Evolutionary conservation across 495 filamentous ascomycete genomes (phyloP), one percentile per base, ranked within the genome.

Genomic region (Sporormia fimetaria): DNA sequence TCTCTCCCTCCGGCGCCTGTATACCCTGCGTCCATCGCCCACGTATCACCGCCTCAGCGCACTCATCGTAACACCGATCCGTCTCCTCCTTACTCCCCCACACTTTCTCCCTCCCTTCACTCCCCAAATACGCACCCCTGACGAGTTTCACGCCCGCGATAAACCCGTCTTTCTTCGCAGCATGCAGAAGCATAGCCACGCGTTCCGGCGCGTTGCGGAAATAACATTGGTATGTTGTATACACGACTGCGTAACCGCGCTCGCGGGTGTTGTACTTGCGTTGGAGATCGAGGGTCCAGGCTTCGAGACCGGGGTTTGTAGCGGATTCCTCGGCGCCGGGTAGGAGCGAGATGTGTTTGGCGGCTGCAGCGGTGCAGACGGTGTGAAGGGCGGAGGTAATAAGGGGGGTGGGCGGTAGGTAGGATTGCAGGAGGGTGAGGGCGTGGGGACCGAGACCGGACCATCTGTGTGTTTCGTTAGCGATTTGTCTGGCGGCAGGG

Each of bases 121-220:
- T 74, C 34, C 74, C 75, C 22, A 98, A 64, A 59, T 98, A 98
- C 6, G 88, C 88, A 25, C 88, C 88, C 22, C 88, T 73, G 6
- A 98, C 88, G 1, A 98, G 70, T 65, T 98, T 98, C 20, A 90
- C 74, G 16, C 90, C 88, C 0, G 94, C 66, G 0, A 78, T 83
- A 55, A 82, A 93, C 2, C 74, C 75, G 25, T 87, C 78, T 37
- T 67, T 57, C 17, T 68, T 56, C 1, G 88, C 82, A 10, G 59
- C 59, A 9, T 70, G 70, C 3, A 94, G 68, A 55, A 94, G 84
- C 3, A 56, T 55, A 9, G 73, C 70, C 0, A 96, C 65, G 1
- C 71, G 74, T 6, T 57, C 54, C 0, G 84, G 78, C 0, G 78
- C 78, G 1, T 74, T 71, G 55, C 81, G 80, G 10, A 94, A 67